A percentile compares a stretch with the other conserved stretches of the same genome.
Conservation (phyloP, 306 rosid species). For the Cucumis cinereus region DNA sequence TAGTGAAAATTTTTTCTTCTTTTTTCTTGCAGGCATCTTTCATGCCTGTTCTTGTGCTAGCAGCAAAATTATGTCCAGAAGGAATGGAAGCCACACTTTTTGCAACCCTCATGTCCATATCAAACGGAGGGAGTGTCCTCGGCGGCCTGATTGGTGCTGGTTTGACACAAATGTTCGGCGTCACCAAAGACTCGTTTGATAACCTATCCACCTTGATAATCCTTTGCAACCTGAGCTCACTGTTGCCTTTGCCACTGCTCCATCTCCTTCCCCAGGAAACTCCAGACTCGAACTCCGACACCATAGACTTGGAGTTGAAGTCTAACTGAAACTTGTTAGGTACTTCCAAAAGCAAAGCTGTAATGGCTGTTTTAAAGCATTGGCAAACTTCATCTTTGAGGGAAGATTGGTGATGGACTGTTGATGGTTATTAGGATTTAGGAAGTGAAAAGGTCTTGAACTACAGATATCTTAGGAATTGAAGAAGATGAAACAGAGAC, state of each 20-base stretch:
- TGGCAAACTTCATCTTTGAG: neutral
- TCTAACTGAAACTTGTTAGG: conserved; percentile 32
- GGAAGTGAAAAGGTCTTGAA: neutral
- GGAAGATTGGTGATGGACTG: neutral
- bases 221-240: conserved; percentile 81
- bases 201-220: conserved; percentile 69
- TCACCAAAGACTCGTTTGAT: conserved; percentile 78
- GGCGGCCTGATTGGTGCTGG: conserved; percentile 98
- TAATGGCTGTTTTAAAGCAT: neutral
- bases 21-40: conserved; percentile 53
- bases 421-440: neutral
- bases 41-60: conserved; percentile 97
- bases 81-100: conserved; percentile 98
- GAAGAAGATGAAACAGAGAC: neutral
- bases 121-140: conserved; percentile 85
- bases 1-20: neutral
- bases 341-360: neutral
- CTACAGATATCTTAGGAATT: neutral
- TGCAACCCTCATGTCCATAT: conserved; percentile 95
- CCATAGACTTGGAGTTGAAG: conserved; percentile 60
- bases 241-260: conserved; percentile 85
- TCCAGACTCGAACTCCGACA: conserved; percentile 30
- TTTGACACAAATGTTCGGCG: conserved; percentile 71
- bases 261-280: conserved; percentile 70
- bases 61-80: conserved; percentile 93